Base-by-base conservation (phyloP, 495 filamentous ascomycete species). In the Peziza echinospora region DNA sequence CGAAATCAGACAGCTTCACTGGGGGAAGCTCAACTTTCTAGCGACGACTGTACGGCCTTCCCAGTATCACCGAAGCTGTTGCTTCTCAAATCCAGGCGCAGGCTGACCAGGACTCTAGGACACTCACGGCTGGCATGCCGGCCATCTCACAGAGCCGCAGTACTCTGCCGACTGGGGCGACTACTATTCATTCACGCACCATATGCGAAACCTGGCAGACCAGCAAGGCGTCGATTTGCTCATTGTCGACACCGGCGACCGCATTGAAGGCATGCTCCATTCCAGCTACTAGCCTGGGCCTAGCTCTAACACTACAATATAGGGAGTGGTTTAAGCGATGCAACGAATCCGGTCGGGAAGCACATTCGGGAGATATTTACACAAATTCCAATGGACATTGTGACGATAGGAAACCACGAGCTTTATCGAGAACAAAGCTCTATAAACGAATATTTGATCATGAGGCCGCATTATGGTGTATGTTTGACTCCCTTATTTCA, bases 161-260 rank as follows among this genome's bases (percentile, higher is more conserved):
- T 97, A 82, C 60, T 86, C 84, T 13, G 91, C 84, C 28, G 89
- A 96, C 60, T 94, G 89, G 81, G 89, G 89, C 26, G 89, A 97
- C 64, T 97, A 96, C 63, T 71, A 96, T 53, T 96, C 89, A 8
- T 93, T 97, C 56, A 74, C 85, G 19, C 64, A 75, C 25, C 84
- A 83, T 53, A 74, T 97, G 70, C 78, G 74, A 21, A 66, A 73
- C 52, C 77, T 71, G 58, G 82, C 84, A 21, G 81, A 94, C 55
- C 67, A 72, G 3, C 68, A 76, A 34, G 84, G 81, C 19, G 72
- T 75, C 24, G 89, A 97, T 61, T 63, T 97, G 21, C 65, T 96
- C 21, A 72, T 97, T 21, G 70, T 97, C 49, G 89, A 97, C 64
- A 93, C 86, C 5, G 89, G 89, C 24, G 89, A 97, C 58, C 71